Conservation (phyloP, 2,329 filamentous ascomycete genomes). For the Leptographium flavum region DNA sequence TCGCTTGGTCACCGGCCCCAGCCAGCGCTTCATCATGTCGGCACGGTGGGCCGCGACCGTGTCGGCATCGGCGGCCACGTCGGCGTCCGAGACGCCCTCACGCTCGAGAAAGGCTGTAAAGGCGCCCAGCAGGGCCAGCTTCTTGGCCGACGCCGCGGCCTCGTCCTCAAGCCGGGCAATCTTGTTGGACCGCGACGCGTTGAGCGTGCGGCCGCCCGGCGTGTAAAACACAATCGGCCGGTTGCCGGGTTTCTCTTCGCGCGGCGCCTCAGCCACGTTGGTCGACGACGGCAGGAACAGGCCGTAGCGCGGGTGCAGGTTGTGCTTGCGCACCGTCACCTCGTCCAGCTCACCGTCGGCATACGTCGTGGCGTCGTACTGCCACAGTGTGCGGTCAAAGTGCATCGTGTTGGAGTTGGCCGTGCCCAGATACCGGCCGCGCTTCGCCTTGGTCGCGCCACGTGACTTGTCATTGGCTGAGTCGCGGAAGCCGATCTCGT, state of each 20-base stretch:
- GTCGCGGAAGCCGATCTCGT: conserved; percentile 46
- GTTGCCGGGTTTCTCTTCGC: conserved; percentile 26
- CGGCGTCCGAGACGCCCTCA: conserved; percentile 13
- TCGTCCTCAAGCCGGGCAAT: conserved; percentile 15
- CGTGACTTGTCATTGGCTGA: conserved; percentile 40
- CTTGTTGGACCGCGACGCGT: conserved; percentile 29
- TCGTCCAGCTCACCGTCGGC: conserved; percentile 36
- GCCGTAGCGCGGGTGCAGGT: conserved; percentile 38
- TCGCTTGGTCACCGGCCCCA: conserved; percentile 8
- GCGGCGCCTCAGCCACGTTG: conserved; percentile 28
- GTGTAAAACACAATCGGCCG: conserved; percentile 35
- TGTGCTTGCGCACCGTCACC: conserved; percentile 31
- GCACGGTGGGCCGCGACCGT: conserved; percentile 9
- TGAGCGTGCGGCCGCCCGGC: conserved; percentile 30
- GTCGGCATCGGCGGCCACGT: conserved; percentile 7
- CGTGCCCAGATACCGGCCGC: conserved; percentile 37
- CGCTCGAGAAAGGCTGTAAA: conserved; percentile 13
- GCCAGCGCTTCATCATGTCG: conserved; percentile 8
- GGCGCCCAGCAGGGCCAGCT: conserved; percentile 10
- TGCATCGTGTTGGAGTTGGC: conserved; percentile 40
- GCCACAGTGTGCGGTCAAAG: conserved; percentile 37
- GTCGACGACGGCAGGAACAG: conserved; percentile 33
- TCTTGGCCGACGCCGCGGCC: conserved; percentile 1
- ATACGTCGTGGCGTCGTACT: conserved; percentile 36
- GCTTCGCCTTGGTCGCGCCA: conserved; percentile 35